A percentile compares a stretch with the other conserved stretches of the same genome.
phyloP scores from a whole-genome alignment of 1,284 basidiomycete species.

The Cryptococcus maquisensis region DNA sequence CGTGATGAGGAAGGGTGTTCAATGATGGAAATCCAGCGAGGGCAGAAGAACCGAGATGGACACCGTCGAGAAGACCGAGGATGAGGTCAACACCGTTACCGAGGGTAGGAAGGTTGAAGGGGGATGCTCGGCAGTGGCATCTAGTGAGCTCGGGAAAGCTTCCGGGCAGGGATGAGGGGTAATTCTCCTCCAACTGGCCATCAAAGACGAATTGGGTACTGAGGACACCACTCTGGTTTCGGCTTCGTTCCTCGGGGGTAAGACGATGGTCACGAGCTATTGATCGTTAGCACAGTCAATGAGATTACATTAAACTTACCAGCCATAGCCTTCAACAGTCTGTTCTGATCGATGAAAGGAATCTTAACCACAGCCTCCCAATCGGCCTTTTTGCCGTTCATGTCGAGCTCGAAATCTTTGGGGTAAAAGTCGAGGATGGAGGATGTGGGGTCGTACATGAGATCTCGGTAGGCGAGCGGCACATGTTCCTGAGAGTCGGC shows the following conservation, averaged over 20 bases:
- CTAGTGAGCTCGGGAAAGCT: conserved; percentile 89
- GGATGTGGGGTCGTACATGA: conserved; percentile 83
- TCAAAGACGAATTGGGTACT: conserved; percentile 76
- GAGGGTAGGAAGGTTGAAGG: conserved; percentile 82
- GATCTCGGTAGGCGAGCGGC: conserved; percentile 76
- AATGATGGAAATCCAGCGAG: conserved; percentile 95
- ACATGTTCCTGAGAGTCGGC: conserved; percentile 83
- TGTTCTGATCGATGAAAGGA: conserved; percentile 87
- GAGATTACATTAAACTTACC: conserved; percentile 51
- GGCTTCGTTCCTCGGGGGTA: conserved; percentile 66
- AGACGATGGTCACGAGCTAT: conserved; percentile 71
- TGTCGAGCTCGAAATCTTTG: conserved; percentile 78
- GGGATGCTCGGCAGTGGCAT: conserved; percentile 71
- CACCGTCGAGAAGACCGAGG: conserved; percentile 82
- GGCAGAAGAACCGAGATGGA: conserved; percentile 76
- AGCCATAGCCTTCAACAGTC: conserved; percentile 76
- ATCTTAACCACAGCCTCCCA: conserved; percentile 99
- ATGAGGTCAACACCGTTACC: conserved; percentile 76
- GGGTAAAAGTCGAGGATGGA: conserved; percentile 96
- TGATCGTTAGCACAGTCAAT: not conserved
- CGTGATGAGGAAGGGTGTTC: conserved; percentile 77
- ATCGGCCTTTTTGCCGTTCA: conserved; percentile 97
- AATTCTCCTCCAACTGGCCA: conserved; percentile 59
- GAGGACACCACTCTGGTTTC: conserved; percentile 71
- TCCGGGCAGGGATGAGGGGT: conserved; percentile 86